A percentile compares a stretch with the other conserved stretches of the same genome.
These are phyloP conservation scores for Daldinia bambusicola DNA, from an alignment of 495 filamentous ascomycete genomes.

Conservation along the genomic window DNA sequence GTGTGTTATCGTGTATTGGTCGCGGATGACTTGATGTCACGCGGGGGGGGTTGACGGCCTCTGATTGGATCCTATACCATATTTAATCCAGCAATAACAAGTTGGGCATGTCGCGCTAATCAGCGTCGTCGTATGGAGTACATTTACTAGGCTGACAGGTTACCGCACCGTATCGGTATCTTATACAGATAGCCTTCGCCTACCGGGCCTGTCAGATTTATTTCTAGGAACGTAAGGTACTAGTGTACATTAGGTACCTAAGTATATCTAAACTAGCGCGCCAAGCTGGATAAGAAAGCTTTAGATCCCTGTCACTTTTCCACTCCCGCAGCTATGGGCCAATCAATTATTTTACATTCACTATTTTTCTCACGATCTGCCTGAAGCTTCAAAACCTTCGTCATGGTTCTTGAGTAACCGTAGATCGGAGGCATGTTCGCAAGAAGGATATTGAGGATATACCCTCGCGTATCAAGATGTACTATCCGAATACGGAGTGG, in stretches of 20 bases:
- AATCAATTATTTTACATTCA: slow-evolving; percentile 20
- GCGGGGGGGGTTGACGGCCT: slow-evolving; percentile 24
- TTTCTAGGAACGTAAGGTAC: background rate
- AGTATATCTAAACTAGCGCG: slow-evolving; percentile 17
- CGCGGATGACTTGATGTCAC: slow-evolving; percentile 44
- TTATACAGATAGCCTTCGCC: slow-evolving; percentile 11
- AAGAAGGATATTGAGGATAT: slow-evolving; percentile 30
- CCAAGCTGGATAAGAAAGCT: slow-evolving; percentile 8
- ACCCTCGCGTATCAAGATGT: slow-evolving; percentile 31
- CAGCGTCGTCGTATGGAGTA: slow-evolving; percentile 21
- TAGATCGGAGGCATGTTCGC: slow-evolving; percentile 43
- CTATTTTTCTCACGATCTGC: slow-evolving; percentile 15
- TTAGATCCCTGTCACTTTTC: slow-evolving; percentile 16
- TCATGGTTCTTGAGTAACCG: slow-evolving; percentile 30
- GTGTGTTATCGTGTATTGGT: background rate
- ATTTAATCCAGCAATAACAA: slow-evolving; percentile 21
- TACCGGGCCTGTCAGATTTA: background rate
- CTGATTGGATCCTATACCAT: slow-evolving; percentile 33
- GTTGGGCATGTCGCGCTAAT: background rate
- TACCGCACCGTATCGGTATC: slow-evolving; percentile 7
- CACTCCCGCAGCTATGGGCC: slow-evolving; percentile 2
- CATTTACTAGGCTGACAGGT: slow-evolving; percentile 13
- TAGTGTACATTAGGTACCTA: background rate
- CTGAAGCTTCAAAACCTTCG: slow-evolving; percentile 6
- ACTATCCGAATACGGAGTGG: slow-evolving; percentile 22